These are phyloP conservation scores for Malassezia restricta DNA, from an alignment of 1,284 basidiomycete species.

Conservation along the genomic window DNA sequence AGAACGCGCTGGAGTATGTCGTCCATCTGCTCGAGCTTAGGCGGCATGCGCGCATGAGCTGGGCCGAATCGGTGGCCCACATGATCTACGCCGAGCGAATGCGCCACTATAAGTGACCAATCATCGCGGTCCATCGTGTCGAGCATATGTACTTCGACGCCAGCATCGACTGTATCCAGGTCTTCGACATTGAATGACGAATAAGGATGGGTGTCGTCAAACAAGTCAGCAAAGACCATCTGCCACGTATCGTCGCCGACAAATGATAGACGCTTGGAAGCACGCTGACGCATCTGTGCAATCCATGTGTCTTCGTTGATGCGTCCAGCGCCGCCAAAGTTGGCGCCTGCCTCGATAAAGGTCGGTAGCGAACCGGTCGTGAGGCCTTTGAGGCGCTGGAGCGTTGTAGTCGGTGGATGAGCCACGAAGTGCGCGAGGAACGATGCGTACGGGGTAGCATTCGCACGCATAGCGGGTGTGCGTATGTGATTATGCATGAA, in stretches of 20 bases:
- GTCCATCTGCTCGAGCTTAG: constrained; percentile 60
- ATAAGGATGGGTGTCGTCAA: constrained; percentile 62
- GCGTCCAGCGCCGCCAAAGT: constrained; percentile 58
- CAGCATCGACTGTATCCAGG: constrained; percentile 83
- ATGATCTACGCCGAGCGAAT: constrained; percentile 94
- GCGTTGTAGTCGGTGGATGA: constrained; percentile 87
- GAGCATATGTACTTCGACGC: constrained; percentile 71
- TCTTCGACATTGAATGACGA: constrained; percentile 99
- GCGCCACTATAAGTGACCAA: constrained; percentile 79
- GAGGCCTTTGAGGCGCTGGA: constrained; percentile 87
- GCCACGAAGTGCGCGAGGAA: constrained; percentile 78
- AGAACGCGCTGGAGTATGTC: constrained; percentile 21
- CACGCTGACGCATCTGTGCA: constrained; percentile 42
- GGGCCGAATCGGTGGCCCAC: constrained; percentile 89
- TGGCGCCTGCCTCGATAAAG: constrained; percentile 82
- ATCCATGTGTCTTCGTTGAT: constrained; percentile 74
- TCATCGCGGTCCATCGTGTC: constrained; percentile 55
- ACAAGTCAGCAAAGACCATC: constrained; percentile 67
- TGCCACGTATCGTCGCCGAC: constrained; percentile 97
- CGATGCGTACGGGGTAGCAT: constrained; percentile 57
- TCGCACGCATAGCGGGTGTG: constrained; percentile 62
- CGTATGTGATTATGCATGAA: constrained; percentile 72
- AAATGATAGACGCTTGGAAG: constrained; percentile 52
- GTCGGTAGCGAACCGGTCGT: constrained; percentile 93
- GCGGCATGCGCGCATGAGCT: constrained; percentile 69